phyloP scores from a whole-genome alignment of 441 rosid genomes.

The Corymbia calophylla region DNA sequence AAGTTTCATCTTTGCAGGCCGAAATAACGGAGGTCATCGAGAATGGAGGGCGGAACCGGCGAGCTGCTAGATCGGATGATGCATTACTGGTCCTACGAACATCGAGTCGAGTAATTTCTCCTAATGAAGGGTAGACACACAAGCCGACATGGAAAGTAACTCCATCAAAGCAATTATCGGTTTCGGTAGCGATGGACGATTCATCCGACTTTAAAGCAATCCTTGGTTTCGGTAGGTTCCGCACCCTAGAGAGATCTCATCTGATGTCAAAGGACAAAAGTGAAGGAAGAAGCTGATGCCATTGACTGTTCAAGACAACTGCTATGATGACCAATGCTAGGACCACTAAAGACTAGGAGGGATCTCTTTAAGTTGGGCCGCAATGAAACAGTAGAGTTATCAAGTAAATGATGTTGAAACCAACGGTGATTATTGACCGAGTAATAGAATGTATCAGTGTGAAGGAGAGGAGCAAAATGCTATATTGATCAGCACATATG shows the following conservation, averaged over 20 bases:
- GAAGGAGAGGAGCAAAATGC: not conserved
- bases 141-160: not conserved
- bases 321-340: not conserved
- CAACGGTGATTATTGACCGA: rapidly evolving
- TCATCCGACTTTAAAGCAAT: rapidly evolving
- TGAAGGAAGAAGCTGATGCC: not conserved
- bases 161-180: not conserved
- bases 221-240: not conserved
- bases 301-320: not conserved
- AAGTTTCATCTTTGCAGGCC: not conserved
- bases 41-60: too few relatives aligned
- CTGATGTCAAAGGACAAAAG: not conserved
- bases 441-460: not conserved
- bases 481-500: rapidly evolving
- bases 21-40: not conserved
- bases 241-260: not conserved
- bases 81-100: not conserved
- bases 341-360: not conserved
- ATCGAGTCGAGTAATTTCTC: not conserved
- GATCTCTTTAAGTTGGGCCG: not conserved
- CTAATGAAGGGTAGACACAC: not conserved
- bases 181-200: rapidly evolving
- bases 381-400: not conserved
- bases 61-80: not conserved
- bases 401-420: rapidly evolving